Conservation (phyloP, 148 eudicot genomes). For the Heliamphora exappendiculata region DNA sequence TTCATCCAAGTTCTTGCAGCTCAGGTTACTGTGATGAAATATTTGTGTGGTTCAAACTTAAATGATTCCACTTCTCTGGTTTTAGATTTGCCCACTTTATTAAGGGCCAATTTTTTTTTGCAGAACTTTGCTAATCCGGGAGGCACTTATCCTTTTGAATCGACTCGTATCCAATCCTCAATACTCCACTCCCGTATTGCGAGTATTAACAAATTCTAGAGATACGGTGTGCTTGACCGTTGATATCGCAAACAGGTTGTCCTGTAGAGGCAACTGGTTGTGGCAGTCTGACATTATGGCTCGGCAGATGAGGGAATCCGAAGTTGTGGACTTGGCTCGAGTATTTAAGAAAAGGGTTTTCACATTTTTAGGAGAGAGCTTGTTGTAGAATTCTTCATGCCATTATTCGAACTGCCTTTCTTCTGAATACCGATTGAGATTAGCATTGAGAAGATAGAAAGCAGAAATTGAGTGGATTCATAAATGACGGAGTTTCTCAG, state of each 20-base stretch:
- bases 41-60: too few species aligned
- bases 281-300: constrained; percentile 40
- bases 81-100: background rate
- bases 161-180: constrained; percentile 71
- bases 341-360: constrained; percentile 55
- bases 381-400: constrained; percentile 12
- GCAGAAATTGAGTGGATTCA: background rate
- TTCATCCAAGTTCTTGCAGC: too few species aligned
- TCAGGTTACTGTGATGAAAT: too few species aligned
- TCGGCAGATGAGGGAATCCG: constrained; percentile 54
- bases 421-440: background rate
- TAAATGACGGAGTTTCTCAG: background rate
- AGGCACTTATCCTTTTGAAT: constrained; percentile 73
- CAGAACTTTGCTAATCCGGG: constrained; percentile 83
- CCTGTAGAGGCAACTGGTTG: constrained; percentile 34
- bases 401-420: background rate
- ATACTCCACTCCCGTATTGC: constrained; percentile 48
- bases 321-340: constrained; percentile 60
- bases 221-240: constrained; percentile 56
- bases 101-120: background rate
- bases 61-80: background rate
- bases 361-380: constrained; percentile 40
- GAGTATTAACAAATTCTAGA: constrained; percentile 50
- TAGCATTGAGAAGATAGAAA: background rate
- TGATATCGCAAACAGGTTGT: constrained; percentile 57